Evolutionary conservation across 805 yeast species (phyloP).

Genomic region (Ogataea dorogensis): DNA sequence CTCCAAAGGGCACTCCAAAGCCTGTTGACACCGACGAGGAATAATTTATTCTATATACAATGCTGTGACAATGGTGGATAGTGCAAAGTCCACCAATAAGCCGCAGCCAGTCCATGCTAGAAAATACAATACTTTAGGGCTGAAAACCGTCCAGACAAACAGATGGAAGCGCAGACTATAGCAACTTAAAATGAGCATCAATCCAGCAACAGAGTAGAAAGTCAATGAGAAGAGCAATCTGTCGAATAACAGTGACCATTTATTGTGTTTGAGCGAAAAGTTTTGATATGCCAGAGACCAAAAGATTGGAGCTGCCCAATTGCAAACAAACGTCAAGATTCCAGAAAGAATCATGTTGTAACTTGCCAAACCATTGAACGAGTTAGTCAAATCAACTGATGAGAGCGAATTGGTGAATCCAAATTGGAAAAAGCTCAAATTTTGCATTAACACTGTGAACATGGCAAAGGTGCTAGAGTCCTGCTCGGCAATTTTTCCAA

Average conservation of each 20-base stretch:
- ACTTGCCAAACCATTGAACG: constrained; percentile 80
- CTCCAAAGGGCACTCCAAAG: constrained; percentile 98
- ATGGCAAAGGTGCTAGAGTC: constrained; percentile 25
- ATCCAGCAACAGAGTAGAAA: constrained; percentile 60
- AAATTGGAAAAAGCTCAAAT: constrained; percentile 76
- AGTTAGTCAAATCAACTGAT: constrained; percentile 84
- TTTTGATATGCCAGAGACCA: constrained; percentile 57
- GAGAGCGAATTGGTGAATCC: constrained; percentile 94
- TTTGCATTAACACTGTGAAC: constrained; percentile 57
- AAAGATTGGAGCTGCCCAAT: constrained; percentile 81
- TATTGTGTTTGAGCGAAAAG: constrained; percentile 18
- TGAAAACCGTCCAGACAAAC: constrained; percentile 96
- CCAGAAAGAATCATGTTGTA: constrained; percentile 76
- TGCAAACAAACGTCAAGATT: constrained; percentile 72
- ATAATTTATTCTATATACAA: constrained; percentile 29
- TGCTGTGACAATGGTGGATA: constrained; percentile 23
- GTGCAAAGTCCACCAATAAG: constrained; percentile 38
- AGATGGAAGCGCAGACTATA: constrained; percentile 74
- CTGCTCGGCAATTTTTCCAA: constrained; percentile 14
- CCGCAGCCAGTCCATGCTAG: constrained; percentile 68
- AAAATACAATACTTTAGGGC: constrained; percentile 84
- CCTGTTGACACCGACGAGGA: constrained; percentile 92
- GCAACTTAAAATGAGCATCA: constrained; percentile 67
- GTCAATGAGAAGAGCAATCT: constrained; percentile 40
- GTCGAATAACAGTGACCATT: constrained; percentile 36